phyloP scores from a whole-genome alignment of 345 rosid genomes.

The Firmiana major region DNA sequence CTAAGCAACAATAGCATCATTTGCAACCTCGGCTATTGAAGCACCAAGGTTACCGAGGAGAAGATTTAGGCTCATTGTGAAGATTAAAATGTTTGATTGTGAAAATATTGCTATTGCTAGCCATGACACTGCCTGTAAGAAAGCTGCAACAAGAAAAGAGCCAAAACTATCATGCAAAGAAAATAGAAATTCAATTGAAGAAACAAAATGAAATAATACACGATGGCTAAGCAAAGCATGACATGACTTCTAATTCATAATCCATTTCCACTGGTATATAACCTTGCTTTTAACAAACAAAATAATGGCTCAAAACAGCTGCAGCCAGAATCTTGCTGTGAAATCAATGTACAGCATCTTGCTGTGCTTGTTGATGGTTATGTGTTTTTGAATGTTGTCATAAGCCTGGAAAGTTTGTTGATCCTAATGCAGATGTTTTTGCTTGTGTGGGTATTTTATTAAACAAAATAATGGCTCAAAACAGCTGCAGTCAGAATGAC shows the following conservation, averaged over 20 bases:
- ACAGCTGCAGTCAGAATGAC: not conserved
- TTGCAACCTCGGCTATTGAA: constrained; percentile 85
- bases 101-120: constrained; percentile 60
- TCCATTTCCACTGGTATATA: no score
- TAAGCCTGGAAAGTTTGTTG: no score
- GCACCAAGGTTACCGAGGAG: constrained; percentile 88
- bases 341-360: no score
- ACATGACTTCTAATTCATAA: no score
- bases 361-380: no score
- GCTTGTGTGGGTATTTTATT: no score
- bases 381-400: no score
- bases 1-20: constrained; percentile 94
- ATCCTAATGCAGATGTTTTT: no score
- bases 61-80: constrained; percentile 48
- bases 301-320: not conserved
- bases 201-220: not conserved
- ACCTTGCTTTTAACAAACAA: not conserved
- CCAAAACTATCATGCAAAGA: not conserved
- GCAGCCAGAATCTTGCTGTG: no score
- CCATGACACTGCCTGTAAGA: constrained; percentile 88
- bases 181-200: not conserved
- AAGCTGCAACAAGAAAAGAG: constrained; percentile 43
- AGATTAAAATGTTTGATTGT: constrained; percentile 49
- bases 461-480: no score
- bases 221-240: no score